Evolutionary conservation across 2,329 filamentous ascomycete species (phyloP).

Genomic region (Exophiala sp.): DNA sequence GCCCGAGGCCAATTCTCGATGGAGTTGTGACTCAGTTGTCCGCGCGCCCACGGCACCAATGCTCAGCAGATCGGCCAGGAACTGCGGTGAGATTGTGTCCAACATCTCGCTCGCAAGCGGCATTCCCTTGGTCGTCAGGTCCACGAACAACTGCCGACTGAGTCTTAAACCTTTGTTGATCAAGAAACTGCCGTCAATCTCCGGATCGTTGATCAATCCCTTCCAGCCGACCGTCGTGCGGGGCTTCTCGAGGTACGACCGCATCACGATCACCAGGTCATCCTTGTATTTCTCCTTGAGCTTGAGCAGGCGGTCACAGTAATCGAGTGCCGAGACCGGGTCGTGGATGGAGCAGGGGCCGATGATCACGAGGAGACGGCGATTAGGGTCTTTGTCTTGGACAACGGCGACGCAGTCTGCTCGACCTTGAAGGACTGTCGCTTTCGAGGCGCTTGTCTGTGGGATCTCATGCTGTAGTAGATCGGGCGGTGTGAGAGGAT

Average conservation of each 20-base stretch:
- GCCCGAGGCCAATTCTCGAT: conserved; percentile 91
- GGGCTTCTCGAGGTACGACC: conserved; percentile 97
- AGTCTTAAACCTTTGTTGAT: conserved; percentile 98
- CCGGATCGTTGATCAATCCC: conserved; percentile 96
- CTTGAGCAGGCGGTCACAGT: conserved; percentile 72
- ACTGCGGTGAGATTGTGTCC: conserved; percentile 97
- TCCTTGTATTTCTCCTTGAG: conserved; percentile 74
- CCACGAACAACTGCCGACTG: conserved; percentile 88
- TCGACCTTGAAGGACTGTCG: conserved; percentile 43
- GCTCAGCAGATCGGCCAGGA: conserved; percentile 91
- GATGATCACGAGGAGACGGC: conserved; percentile 89
- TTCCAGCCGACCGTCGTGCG: conserved; percentile 99
- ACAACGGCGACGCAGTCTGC: conserved; percentile 68
- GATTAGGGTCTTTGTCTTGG: conserved; percentile 59
- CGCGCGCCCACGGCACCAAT: conserved; percentile 93
- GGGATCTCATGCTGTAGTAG: conserved; percentile 85
- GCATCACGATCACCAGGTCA: conserved; percentile 93
- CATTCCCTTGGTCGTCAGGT: conserved; percentile 82
- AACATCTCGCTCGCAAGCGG: conserved; percentile 98
- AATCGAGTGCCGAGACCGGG: conserved; percentile 80
- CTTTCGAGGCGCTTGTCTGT: conserved; percentile 39
- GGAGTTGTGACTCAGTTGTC: conserved; percentile 94
- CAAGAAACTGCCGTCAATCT: conserved; percentile 94
- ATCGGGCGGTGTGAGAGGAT: conserved; percentile 84
- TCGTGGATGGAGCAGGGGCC: conserved; percentile 98